Evolutionary conservation across 139 green algal species (phyloP).

Genomic region (Diplosphaera chodatii): DNA sequence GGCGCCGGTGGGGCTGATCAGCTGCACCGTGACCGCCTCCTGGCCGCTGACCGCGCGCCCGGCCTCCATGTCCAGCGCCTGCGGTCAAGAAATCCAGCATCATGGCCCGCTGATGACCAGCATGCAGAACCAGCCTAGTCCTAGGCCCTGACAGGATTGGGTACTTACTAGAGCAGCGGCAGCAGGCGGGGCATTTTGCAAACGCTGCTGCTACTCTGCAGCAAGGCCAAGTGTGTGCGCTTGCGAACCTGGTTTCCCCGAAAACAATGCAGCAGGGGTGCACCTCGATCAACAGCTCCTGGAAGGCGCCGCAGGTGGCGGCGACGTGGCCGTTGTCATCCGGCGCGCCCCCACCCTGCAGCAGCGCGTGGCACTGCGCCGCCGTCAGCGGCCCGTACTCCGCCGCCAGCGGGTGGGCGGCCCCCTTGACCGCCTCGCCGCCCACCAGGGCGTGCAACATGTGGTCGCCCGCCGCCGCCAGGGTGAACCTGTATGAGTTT

Average conservation of each 20-base stretch:
- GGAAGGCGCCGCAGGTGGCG: background rate
- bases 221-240: no score
- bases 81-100: no score
- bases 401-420: background rate
- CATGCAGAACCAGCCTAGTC: no score
- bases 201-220: no score
- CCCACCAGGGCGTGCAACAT: conserved; percentile 5
- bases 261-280: no score
- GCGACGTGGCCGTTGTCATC: background rate
- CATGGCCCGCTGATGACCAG: no score
- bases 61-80: background rate
- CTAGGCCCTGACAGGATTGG: no score
- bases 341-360: background rate
- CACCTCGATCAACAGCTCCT: conserved; percentile 13
- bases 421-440: background rate
- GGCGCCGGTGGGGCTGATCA: background rate
- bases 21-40: conserved; percentile 1
- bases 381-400: conserved; percentile 2
- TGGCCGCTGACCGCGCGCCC: background rate
- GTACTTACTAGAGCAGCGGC: no score
- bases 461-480: conserved; percentile 4
- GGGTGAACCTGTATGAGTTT: background rate
- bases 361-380: background rate
- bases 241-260: no score
- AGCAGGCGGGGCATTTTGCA: no score